Conservation (phyloP, 2,329 filamentous ascomycete species). For the Waltergamsia citrina region DNA sequence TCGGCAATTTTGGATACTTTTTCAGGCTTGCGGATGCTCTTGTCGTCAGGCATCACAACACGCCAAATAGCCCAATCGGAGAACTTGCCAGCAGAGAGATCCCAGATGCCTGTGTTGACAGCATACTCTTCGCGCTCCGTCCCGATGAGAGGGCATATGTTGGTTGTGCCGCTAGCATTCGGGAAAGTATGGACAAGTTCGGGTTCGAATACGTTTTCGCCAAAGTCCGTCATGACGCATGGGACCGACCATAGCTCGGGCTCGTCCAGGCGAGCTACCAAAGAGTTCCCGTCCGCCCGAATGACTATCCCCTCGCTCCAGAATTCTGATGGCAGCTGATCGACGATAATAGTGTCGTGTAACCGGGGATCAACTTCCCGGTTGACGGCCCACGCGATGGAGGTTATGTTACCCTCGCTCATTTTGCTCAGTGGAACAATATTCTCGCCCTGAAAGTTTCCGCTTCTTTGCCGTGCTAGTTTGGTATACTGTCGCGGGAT, state of each 20-base stretch:
- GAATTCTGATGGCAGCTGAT: slow-evolving; percentile 4
- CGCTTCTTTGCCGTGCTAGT: too few relatives aligned
- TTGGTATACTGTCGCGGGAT: too few relatives aligned
- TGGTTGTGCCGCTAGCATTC: slow-evolving; percentile 4
- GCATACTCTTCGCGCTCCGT: slow-evolving; percentile 6
- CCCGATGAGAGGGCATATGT: slow-evolving; percentile 3
- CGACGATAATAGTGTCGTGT: slow-evolving; percentile 2
- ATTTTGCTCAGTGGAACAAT: too few relatives aligned
- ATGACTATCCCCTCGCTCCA: slow-evolving; percentile 4
- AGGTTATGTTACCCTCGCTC: too few relatives aligned
- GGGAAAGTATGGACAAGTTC: slow-evolving; percentile 5
- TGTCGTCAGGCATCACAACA: slow-evolving; percentile 1
- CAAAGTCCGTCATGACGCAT: not conserved
- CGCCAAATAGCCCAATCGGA: slow-evolving; percentile 4
- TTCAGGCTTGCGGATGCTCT: not conserved
- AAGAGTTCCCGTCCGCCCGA: slow-evolving; percentile 3
- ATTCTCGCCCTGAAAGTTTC: too few relatives aligned
- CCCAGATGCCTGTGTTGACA: slow-evolving; percentile 4
- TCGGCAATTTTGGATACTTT: slow-evolving; percentile 4
- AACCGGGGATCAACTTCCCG: slow-evolving; percentile 3
- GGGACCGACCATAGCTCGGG: slow-evolving; percentile 4
- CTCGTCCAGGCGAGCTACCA: slow-evolving; percentile 2
- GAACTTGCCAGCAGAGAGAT: slow-evolving; percentile 5
- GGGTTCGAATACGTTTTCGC: not conserved
- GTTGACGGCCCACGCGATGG: too few relatives aligned